phyloP scores from a whole-genome alignment of 257 asterid species.

The Fraxinus americana region DNA sequence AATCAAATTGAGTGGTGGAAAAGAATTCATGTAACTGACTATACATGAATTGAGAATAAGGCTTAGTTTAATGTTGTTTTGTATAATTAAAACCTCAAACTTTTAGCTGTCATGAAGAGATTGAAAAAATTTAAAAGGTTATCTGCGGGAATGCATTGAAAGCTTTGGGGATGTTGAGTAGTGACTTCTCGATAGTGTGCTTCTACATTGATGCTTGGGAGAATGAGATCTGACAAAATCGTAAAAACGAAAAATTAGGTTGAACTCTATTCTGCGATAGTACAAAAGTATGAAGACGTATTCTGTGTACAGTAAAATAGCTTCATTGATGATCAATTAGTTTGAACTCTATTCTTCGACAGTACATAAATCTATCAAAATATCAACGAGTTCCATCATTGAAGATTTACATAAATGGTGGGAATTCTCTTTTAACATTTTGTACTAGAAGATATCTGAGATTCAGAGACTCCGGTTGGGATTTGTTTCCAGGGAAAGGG shows the following conservation, averaged over 20 bases:
- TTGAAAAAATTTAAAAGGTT: neutral
- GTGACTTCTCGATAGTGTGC: neutral
- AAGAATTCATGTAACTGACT: neutral
- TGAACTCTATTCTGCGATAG: neutral
- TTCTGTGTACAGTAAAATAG: neutral
- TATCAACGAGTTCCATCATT: neutral
- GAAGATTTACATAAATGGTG: neutral
- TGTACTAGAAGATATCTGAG: neutral
- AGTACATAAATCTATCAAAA: neutral
- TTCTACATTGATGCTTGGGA: neutral
- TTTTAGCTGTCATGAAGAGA: neutral
- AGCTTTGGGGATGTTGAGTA: neutral
- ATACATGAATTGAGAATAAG: neutral
- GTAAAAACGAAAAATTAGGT: neutral
- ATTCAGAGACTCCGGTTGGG: neutral
- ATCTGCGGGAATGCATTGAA: neutral
- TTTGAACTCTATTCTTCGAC: neutral
- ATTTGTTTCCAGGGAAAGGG: neutral
- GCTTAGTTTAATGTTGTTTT: neutral
- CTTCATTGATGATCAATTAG: neutral
- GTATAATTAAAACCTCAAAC: neutral
- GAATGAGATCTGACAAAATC: neutral
- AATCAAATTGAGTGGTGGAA: neutral
- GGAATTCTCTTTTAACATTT: neutral
- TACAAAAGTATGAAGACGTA: neutral